phyloP scores from a whole-genome alignment of 2,329 filamentous ascomycete species.

The Cladosporium sp. region DNA sequence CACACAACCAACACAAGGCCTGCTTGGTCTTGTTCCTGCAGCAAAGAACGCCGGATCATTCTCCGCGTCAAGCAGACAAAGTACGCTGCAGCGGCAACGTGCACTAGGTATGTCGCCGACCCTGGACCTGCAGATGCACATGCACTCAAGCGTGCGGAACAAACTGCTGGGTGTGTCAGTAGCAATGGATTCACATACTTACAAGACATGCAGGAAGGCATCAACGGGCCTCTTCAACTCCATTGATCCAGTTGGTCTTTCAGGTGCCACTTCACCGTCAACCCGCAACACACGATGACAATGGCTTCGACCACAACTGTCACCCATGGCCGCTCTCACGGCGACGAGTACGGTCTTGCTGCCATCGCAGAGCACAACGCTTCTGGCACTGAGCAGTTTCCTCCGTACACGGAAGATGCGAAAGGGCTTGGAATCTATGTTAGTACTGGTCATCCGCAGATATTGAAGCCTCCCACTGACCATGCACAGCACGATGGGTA shows the following conservation, averaged over 20 bases:
- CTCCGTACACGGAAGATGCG: slow-evolving; percentile 34
- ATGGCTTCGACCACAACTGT: slow-evolving; percentile 21
- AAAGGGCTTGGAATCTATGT: slow-evolving; percentile 36
- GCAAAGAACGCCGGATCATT: slow-evolving; percentile 29
- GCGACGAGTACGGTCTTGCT: slow-evolving; percentile 39
- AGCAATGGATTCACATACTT: slow-evolving; percentile 32
- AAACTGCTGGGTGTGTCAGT: slow-evolving; percentile 30
- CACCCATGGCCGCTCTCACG: slow-evolving; percentile 23
- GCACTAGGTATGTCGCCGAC: slow-evolving; percentile 33
- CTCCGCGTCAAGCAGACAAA: slow-evolving; percentile 29
- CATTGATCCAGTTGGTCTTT: slow-evolving; percentile 7
- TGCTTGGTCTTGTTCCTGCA: slow-evolving; percentile 24
- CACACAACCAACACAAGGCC: slow-evolving; percentile 26
- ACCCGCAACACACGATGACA: slow-evolving; percentile 2
- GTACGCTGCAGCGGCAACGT: slow-evolving; percentile 31
- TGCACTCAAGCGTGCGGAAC: slow-evolving; percentile 33
- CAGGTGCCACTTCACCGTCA: not conserved
- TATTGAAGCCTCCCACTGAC: slow-evolving; percentile 24
- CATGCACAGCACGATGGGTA: slow-evolving; percentile 29
- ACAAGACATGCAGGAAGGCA: slow-evolving; percentile 36
- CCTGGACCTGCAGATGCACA: slow-evolving; percentile 23
- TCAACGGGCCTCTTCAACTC: slow-evolving; percentile 21
- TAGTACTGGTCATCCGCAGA: slow-evolving; percentile 22
- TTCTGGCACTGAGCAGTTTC: slow-evolving; percentile 38
- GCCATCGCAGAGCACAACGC: slow-evolving; percentile 47